Conservation (phyloP, 2,329 filamentous ascomycete species). For the Diaporthe sp. region DNA sequence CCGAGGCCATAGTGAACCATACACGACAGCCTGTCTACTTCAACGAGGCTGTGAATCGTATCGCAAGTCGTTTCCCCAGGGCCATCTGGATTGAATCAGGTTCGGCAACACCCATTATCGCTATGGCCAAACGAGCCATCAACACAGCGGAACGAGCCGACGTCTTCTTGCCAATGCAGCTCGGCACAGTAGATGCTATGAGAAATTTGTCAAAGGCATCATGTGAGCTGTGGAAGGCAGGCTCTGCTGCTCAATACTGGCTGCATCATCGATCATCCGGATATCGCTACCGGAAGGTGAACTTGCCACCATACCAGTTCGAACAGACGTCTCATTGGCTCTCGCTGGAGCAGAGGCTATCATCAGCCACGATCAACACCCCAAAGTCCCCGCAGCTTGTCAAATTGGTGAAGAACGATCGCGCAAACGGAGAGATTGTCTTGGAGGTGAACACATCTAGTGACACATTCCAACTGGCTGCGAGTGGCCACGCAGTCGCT, state of each 20-base stretch:
- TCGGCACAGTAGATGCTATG: slow-evolving; percentile 7
- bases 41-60: slow-evolving; percentile 42
- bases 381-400: not conserved
- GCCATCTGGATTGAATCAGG: slow-evolving; percentile 48
- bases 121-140: slow-evolving; percentile 46
- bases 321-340: slow-evolving; percentile 42
- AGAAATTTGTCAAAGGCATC: slow-evolving; percentile 24
- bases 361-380: slow-evolving; percentile 3
- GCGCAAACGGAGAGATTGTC: not conserved
- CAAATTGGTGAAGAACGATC: not conserved
- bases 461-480: slow-evolving; percentile 35
- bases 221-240: slow-evolving; percentile 37
- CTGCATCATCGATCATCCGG: slow-evolving; percentile 36
- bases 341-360: not conserved
- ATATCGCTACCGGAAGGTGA: slow-evolving; percentile 31
- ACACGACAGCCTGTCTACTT: slow-evolving; percentile 48
- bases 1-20: slow-evolving; percentile 41
- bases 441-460: slow-evolving; percentile 35
- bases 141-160: slow-evolving; percentile 1
- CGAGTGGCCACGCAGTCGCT: slow-evolving; percentile 40
- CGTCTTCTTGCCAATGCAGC: slow-evolving; percentile 28
- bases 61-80: slow-evolving; percentile 38
- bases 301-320: slow-evolving; percentile 45
- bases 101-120: slow-evolving; percentile 44
- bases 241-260: slow-evolving; percentile 40